A percentile compares a stretch with the other conserved stretches of the same genome.
Conservation (phyloP, 1,139 yeast species). For the Hansenula lynferdii region DNA sequence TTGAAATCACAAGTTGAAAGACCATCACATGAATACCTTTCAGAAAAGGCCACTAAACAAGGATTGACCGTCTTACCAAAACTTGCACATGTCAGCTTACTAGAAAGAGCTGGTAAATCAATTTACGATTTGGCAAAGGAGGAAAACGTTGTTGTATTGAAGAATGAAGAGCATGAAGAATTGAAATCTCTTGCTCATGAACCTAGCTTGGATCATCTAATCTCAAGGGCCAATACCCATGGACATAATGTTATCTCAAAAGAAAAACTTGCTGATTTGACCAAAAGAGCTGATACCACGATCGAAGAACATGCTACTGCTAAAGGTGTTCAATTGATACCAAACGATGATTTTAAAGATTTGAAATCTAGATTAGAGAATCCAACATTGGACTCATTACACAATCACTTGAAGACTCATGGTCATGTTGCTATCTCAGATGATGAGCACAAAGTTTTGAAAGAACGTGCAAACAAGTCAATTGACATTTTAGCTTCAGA, state of each 20-base stretch:
- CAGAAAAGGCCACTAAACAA: slow-evolving; percentile 21
- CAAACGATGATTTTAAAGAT: slow-evolving; percentile 24
- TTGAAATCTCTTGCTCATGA: slow-evolving; percentile 18
- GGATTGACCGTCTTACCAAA: slow-evolving; percentile 30
- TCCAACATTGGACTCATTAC: slow-evolving; percentile 30
- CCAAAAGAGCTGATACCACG: slow-evolving; percentile 26
- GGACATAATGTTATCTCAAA: slow-evolving; percentile 25
- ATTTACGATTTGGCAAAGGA: slow-evolving; percentile 22
- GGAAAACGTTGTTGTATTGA: slow-evolving; percentile 23
- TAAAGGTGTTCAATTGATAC: slow-evolving; percentile 27
- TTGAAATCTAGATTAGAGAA: slow-evolving; percentile 25
- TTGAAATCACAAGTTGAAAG: slow-evolving; percentile 14
- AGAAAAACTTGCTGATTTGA: slow-evolving; percentile 23
- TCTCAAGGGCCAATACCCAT: slow-evolving; percentile 20
- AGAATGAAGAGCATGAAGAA: slow-evolving; percentile 23
- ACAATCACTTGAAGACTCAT: slow-evolving; percentile 19
- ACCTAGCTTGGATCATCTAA: slow-evolving; percentile 27
- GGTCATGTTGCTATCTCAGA: slow-evolving; percentile 21
- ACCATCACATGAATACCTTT: slow-evolving; percentile 23
- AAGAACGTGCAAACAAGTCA: slow-evolving; percentile 25
- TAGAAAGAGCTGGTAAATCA: slow-evolving; percentile 25
- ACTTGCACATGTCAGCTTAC: slow-evolving; percentile 19
- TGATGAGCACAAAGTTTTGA: slow-evolving; percentile 22
- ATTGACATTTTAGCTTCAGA: slow-evolving; percentile 30
- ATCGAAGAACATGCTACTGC: slow-evolving; percentile 20